phyloP scores from a whole-genome alignment of 345 rosid genomes.

The Arabis hirsuta region DNA sequence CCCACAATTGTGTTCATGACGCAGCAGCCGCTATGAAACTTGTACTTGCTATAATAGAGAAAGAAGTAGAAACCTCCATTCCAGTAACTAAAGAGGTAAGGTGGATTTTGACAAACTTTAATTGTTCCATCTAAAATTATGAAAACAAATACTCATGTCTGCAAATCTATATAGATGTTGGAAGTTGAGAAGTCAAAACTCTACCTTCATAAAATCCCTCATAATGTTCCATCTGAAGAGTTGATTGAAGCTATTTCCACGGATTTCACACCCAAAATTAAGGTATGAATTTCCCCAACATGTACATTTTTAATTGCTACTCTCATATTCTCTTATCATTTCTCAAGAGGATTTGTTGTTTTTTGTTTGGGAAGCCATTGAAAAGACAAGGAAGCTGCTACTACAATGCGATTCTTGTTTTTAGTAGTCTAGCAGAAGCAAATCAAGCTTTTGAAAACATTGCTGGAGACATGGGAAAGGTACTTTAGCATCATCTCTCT shows the following conservation, averaged over 20 bases:
- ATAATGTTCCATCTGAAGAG: constrained; percentile 50
- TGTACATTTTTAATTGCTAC: not conserved
- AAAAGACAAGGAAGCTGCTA: constrained; percentile 50
- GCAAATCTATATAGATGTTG: constrained; percentile 45
- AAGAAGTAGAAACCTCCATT: constrained; percentile 48
- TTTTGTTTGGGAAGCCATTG: constrained; percentile 41
- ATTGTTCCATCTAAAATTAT: not conserved
- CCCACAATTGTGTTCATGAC: constrained; percentile 75
- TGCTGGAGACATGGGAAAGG: constrained; percentile 55
- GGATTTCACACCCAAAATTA: constrained; percentile 48
- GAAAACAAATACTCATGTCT: constrained; percentile 9
- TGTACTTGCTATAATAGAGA: constrained; percentile 63
- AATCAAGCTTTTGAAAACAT: constrained; percentile 57
- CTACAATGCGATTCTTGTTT: constrained; percentile 52
- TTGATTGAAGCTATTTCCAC: constrained; percentile 51
- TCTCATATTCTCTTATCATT: not conserved
- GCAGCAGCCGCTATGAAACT: constrained; percentile 85
- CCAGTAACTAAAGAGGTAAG: constrained; percentile 54
- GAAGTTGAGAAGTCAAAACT: constrained; percentile 57
- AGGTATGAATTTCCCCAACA: constrained; percentile 46
- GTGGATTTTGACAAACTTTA: not conserved
- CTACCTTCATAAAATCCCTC: constrained; percentile 69
- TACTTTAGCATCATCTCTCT: constrained; percentile 18
- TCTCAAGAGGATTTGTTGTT: not conserved
- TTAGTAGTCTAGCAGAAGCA: constrained; percentile 58